A percentile compares a stretch with the other conserved stretches of the same genome.
Evolutionary conservation across 345 rosid genomes (phyloP).

Genomic region (Anastatica hierochuntica): DNA sequence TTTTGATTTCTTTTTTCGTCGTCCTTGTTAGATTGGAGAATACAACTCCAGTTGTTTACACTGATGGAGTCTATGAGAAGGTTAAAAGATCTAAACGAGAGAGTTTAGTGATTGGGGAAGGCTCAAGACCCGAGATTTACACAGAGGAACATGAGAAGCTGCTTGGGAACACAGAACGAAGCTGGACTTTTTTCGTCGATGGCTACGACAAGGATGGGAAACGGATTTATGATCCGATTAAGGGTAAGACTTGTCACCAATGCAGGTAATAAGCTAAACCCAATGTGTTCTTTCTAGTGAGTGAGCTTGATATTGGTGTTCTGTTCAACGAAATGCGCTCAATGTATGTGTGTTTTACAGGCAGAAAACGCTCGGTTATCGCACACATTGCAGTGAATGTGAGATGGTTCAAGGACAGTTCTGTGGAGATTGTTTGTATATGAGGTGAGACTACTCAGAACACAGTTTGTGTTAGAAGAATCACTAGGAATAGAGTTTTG

Average conservation of each 20-base stretch:
- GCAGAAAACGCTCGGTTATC: conserved; percentile 91
- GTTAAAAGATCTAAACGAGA: background rate
- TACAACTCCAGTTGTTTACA: conserved; percentile 47
- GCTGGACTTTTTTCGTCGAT: conserved; percentile 74
- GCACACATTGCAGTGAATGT: conserved; percentile 61
- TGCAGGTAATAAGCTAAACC: conserved; percentile 41
- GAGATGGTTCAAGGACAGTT: conserved; percentile 73
- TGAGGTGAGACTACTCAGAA: conserved; percentile 39
- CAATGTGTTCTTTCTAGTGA: background rate
- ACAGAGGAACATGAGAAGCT: conserved; percentile 70
- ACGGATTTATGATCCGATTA: conserved; percentile 67
- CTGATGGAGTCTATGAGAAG: conserved; percentile 31
- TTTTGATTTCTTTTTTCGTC: background rate
- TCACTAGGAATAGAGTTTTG: background rate
- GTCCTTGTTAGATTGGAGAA: conserved; percentile 49
- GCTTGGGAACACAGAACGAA: conserved; percentile 67
- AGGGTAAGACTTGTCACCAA: conserved; percentile 93
- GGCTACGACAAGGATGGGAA: conserved; percentile 66
- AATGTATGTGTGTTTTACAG: conserved; percentile 28
- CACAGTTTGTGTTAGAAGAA: background rate
- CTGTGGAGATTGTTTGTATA: conserved; percentile 88
- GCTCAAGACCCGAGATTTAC: conserved; percentile 53
- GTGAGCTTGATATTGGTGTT: background rate
- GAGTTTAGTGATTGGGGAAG: conserved; percentile 29
- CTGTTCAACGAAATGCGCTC: too few species aligned